Conservation (phyloP, 352 stramenopile species). For the Globisporangium cylindrosporum region DNA sequence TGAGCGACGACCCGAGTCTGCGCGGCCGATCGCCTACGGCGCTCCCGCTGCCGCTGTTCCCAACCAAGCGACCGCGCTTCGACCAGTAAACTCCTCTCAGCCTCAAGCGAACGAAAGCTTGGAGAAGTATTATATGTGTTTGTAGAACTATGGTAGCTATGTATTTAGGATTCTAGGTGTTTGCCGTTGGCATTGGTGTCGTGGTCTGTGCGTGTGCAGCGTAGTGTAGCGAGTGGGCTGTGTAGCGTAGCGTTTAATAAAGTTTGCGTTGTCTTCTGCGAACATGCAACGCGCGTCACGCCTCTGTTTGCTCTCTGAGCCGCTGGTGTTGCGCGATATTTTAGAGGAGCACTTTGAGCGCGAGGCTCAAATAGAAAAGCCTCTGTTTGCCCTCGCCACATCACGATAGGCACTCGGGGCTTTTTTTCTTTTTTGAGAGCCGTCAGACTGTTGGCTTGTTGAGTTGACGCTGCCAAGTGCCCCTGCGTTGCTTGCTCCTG, state of each 20-base stretch:
- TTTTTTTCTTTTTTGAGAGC: not conserved
- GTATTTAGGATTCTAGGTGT: constrained; percentile 3
- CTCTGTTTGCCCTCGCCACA: no score
- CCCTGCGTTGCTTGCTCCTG: not conserved
- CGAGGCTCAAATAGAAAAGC: not conserved
- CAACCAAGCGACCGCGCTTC: constrained; percentile 15
- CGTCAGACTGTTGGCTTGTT: not conserved
- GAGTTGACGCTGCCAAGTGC: not conserved
- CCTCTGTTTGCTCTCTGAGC: not conserved
- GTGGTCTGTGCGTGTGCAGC: not conserved
- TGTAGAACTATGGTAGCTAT: not conserved
- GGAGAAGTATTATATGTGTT: not conserved
- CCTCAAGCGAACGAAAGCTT: constrained; percentile 6
- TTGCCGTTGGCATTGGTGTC: not conserved
- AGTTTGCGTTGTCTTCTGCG: not conserved
- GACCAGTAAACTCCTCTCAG: not conserved
- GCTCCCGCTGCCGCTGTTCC: not conserved
- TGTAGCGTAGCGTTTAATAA: not conserved
- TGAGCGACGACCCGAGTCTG: constrained; percentile 21
- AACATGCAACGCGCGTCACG: not conserved
- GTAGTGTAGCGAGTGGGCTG: not conserved
- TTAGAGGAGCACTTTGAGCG: not conserved
- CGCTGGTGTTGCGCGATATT: not conserved
- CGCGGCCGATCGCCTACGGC: not conserved
- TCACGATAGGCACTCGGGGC: not conserved